Evolutionary conservation across 2,329 filamentous ascomycete genomes (phyloP), one percentile per base, ranked within the genome.

Genomic region (Aspergillus fijiensis): DNA sequence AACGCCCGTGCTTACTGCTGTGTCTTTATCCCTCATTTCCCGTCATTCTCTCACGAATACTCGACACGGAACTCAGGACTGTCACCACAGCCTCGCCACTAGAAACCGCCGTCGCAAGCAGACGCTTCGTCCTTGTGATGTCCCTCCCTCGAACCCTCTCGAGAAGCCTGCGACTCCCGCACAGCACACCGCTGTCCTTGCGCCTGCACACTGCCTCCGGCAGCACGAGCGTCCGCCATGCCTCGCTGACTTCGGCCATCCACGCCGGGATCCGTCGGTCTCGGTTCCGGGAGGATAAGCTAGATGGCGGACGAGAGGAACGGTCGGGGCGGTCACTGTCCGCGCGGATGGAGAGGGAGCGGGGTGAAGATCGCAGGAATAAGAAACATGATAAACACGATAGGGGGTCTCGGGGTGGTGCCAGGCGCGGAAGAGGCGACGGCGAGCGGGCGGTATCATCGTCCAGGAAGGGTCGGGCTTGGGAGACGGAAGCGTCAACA

Each of bases 161-260:
- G 57, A 49, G 51, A 19, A 64, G 58, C 57, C 59, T 68, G 11
- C 66, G 63, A 11, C 55, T 56, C 35, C 61, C 66, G 21, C 51
- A 53, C 29, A 45, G 33, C 11, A 35, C 49, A 9, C 49, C 56
- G 6, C 31, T 49, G 21, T 49, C 49, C 16, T 7, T 45, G 61
- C 60, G 58, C 58, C 57, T 69, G 62, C 61, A 47, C 10, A 51
- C 55, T 23, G 67, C 70, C 35, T 80, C 39, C n/a, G 39, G 14
- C 16, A 45, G 14, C 7, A 29, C 27, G 33, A 35, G 33, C 12
- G 14, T 35, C 39, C 39, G 82, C 61, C 69, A 78, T 69, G 82
- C 84, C 23, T 88, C 86, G 48, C 81, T 91, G 47, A 84, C 81
- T 61, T 89, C 88, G 10, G 89, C 88, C 49, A 92, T 92, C 69